Evolutionary conservation across 257 asterid genomes (phyloP), one percentile per base, ranked within the genome.

Genomic region (Capsicum baccatum): DNA sequence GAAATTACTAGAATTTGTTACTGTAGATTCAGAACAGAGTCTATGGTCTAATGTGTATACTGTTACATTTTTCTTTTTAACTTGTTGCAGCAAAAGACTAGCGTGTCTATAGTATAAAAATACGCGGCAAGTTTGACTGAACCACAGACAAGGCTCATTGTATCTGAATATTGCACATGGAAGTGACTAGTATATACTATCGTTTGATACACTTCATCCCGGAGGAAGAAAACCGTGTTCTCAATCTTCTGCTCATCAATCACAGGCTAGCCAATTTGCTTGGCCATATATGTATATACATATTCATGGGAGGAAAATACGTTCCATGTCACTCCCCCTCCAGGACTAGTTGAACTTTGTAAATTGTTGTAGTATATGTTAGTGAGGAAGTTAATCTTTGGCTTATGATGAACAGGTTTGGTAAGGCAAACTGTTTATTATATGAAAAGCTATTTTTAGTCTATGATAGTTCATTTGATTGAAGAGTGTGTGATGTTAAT

Each of bases 261-360:
- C 16, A 26, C 14, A 19, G 11, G 3, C 19, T 78, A 13, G 82
- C 48, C 64, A 17, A 33, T 54, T 14, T 6, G 3, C 63, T 52
- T 44, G 35, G 79, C 17, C 37, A n/a, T n/a, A 44, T 14, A 44
- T n/a, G 80, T 73, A 19, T 52, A 14, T 37, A 26, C 64, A 8
- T 78, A 54, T n/a, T 54, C 15, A 4, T 78, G 50, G 9, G 82
- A 26, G 63, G 47, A 76, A 54, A 3, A 14, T 54, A 54, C 15
- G 50, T 54, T 2, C 50, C 64, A 54, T 15, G 60, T 76, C 9
- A 0, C 47, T 6, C 37, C 79, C 52, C 81, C 81, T 76, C 15
- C 50, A 33, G 47, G 64, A 33, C 9, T 48, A 78, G 82, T 54
- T 78, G 82, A 54, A 78, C 64, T 78, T 78, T 78, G 82, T 78